Conservation (phyloP, 1,284 basidiomycete genomes). For the Phaffia rhodozyma region DNA sequence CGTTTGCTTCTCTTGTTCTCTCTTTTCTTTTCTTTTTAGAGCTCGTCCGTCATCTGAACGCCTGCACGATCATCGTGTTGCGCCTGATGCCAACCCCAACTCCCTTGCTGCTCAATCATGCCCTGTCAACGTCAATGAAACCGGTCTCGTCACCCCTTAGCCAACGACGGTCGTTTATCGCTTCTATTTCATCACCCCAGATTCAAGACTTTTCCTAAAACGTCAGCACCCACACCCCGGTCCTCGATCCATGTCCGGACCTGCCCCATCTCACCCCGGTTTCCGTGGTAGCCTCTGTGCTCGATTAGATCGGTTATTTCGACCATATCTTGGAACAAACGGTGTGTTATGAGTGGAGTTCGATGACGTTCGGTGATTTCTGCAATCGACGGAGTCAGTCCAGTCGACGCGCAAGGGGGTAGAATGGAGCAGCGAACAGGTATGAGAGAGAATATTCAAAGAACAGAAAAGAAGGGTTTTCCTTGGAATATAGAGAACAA, state of each 20-base stretch:
- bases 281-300: slow-evolving; percentile 33
- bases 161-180: too few species aligned
- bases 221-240: slow-evolving; percentile 34
- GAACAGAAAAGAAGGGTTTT: neutral
- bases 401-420: too few species aligned
- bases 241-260: slow-evolving; percentile 34
- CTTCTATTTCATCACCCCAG: neutral
- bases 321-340: slow-evolving; percentile 33
- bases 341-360: slow-evolving; percentile 22
- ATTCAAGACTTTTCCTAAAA: slow-evolving; percentile 31
- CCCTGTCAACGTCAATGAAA: too few species aligned
- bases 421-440: neutral
- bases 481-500: neutral
- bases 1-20: too few species aligned
- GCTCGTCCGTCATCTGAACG: too few species aligned
- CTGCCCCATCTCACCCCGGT: slow-evolving; percentile 38
- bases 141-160: too few species aligned
- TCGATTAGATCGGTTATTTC: slow-evolving; percentile 36
- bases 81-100: too few species aligned
- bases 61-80: too few species aligned
- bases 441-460: neutral
- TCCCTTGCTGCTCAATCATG: too few species aligned
- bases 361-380: slow-evolving; percentile 37
- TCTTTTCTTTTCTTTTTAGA: too few species aligned
- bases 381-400: slow-evolving; percentile 12